Base-by-base conservation (phyloP, 1,284 basidiomycete species). In the Ceratobasidium sp. region DNA sequence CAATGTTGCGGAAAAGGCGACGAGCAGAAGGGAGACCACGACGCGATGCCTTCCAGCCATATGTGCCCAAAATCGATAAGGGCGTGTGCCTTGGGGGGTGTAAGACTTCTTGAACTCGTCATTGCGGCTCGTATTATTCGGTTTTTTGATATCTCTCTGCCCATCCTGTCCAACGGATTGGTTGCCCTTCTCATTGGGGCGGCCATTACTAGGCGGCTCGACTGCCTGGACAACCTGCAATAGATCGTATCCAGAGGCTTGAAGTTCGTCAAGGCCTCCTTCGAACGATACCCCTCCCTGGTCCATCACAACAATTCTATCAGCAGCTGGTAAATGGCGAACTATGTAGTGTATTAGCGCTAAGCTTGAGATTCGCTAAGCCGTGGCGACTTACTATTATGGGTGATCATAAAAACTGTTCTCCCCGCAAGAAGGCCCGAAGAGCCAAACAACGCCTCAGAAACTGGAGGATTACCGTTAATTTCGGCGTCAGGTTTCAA, bases 1-100 rank as follows among this genome's bases (percentile, higher is more conserved):
- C 47, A 64, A 64, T 5, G 36, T 41, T 41, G 36, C 36, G 29
- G 31, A n/a, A n/a, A n/a, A 64, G 36, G 33, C 2, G 7, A 17
- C 45, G 17, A 45, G n/a, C 17, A 29, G 31, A 29, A 63, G 14
- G 14, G 47, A 45, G 1, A 29, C 6, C 7, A 29, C 62, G 1
- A 64, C 62, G 11, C 62, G 62, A 51, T 64, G 45, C 22, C 31
- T 0, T 14, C 62, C 62, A 17, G 62, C 62, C 62, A 51, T 64
- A 11, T 19, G 62, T 0, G 62, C 24, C 62, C 62, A 64, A 19
- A 64, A 64, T 29, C 17, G 19, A 29, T 64, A 64, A 27, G 62
- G 62, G 17, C 50, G 62, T 48, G 29, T 50, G n/a, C 62, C 62
- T 22, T 64, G 48, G 19, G n/a, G 24, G 19, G 48, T 64, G 9